Evolutionary conservation across 371 early-diverging fungal genomes (phyloP), one percentile per base, ranked within the genome.

Genomic region (Conidiobolus incongruus): DNA sequence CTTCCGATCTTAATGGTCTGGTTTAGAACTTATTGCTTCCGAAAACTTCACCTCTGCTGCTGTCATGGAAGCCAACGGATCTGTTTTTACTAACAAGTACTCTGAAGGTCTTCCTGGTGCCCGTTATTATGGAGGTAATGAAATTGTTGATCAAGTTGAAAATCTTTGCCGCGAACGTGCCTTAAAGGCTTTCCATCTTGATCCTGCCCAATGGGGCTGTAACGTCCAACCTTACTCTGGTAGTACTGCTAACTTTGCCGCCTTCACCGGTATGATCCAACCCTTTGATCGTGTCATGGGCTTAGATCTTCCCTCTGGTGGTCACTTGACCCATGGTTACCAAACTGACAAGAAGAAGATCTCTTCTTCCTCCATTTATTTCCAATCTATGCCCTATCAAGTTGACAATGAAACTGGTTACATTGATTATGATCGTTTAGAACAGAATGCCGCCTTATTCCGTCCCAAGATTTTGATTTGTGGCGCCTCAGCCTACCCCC

Each of bases 271-370:
- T 30, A 60, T 98, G 50, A 68, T 96, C 55, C 74, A 79, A 57
- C 96, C 96, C 35, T 88, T 88, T 43, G 98, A 97, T 49, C 82
- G 96, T 51, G 66, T 99, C 53, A 95, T 97, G 96, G 98, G 99
- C 44, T 72, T 98, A 52, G 95, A 97, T 52, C 70, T 98, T 47
- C 94, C 96, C 17, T 88, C 95, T 37, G 99, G 99, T 60, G 99
- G 99, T 10, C 99, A 99, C 56, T 77, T 99, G 68, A 93, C 98
- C 31, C 99, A 99, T 70, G 99, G 99, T 28, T 98, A 92, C 72
- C 95, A 97, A 70, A 99, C 98, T 16, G 78, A 77, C 66, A 94
- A 90, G 66, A 96, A 89, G 75, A 98, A 98, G 76, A 89, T 99
- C 56, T 95, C 95, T 28, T 76, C 89, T 40, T 80, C 88, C 42